Base-by-base conservation (phyloP, 139 green algal species). In the Parachlorella kessleri region DNA sequence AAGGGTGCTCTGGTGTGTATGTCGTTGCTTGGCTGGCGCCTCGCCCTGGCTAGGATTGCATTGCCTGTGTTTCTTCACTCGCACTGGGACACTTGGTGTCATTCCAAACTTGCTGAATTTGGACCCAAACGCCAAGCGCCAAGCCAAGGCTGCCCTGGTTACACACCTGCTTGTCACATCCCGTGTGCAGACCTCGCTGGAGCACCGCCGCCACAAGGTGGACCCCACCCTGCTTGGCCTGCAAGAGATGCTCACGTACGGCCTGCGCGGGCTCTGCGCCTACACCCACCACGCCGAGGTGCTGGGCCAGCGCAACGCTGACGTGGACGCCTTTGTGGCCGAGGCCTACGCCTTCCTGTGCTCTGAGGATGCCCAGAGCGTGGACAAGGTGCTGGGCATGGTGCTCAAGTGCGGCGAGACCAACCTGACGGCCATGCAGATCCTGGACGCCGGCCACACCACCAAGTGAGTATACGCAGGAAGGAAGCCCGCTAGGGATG, bases 161-260 rank as follows among this genome's bases (percentile, higher is more conserved):
- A n/a, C n/a, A n/a, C n/a, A n/a, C n/a, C n/a, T n/a, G n/a, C n/a
- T n/a, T n/a, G n/a, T n/a, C n/a, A n/a, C n/a, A n/a, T n/a, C n/a
- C n/a, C n/a, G n/a, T 37, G 30, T 42, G 66, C 30, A 37, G 67
- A 73, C 67, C 35, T 65, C 79, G 35, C 37, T 81, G 66, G 76
- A 81, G 76, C 76, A 81, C 69, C 76, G 76, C 18, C 76, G 76
- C 8, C 76, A 81, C 69, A 72, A 70, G 37, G 38, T 81, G 35
- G 76, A 81, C 24, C 76, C 76, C 69, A 81, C 76, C 6, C 9
- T 81, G 33, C 69, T 81, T 7, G 89, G 90, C 39, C 82, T 93
- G 42, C 90, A 94, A 53, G 90, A 94, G 83, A 77, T 93, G 65
- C 55, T 94, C 4, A 81, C 75, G 64, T 88, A 93, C 72, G 90